A percentile compares a stretch with the other conserved stretches of the same genome.
Evolutionary conservation across 257 asterid species (phyloP).

Genomic region (Linaria vulgaris): DNA sequence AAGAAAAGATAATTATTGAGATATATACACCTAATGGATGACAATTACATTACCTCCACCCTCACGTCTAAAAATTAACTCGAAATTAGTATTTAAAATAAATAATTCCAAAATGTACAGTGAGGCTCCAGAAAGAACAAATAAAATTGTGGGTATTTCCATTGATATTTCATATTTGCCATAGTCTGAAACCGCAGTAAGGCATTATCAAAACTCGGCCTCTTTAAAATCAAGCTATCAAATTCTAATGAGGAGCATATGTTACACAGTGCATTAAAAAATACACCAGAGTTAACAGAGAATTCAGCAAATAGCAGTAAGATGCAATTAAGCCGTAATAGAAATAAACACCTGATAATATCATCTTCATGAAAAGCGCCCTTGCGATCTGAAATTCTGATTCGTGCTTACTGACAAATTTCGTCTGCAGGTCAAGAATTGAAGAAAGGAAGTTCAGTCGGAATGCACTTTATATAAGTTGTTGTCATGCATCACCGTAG

Average conservation of each 20-base stretch:
- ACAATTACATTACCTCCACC: too few relatives aligned
- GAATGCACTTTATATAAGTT: background rate
- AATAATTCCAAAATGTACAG: too few relatives aligned
- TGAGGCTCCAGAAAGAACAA: too few relatives aligned
- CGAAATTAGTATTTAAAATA: too few relatives aligned
- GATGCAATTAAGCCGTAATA: slow-evolving; percentile 1
- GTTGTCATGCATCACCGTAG: background rate
- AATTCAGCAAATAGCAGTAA: background rate
- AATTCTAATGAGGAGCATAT: background rate
- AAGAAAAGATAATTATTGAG: slow-evolving; percentile 15
- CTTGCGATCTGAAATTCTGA: slow-evolving; percentile 58
- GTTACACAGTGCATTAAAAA: background rate
- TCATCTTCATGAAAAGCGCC: slow-evolving; percentile 47
- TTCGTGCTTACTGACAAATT: slow-evolving; percentile 61
- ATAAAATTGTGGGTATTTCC: too few relatives aligned
- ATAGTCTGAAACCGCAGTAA: too few relatives aligned
- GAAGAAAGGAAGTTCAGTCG: slow-evolving; percentile 2
- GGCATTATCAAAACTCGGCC: too few relatives aligned
- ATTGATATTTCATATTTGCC: too few relatives aligned
- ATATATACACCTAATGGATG: background rate
- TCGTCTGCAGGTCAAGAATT: slow-evolving; percentile 47
- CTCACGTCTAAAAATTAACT: too few relatives aligned
- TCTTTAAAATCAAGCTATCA: background rate
- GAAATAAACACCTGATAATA: slow-evolving; percentile 49
- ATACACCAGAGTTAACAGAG: background rate